Evolutionary conservation across 2,329 filamentous ascomycete genomes (phyloP).

Genomic region (Colletotrichum liriopes): DNA sequence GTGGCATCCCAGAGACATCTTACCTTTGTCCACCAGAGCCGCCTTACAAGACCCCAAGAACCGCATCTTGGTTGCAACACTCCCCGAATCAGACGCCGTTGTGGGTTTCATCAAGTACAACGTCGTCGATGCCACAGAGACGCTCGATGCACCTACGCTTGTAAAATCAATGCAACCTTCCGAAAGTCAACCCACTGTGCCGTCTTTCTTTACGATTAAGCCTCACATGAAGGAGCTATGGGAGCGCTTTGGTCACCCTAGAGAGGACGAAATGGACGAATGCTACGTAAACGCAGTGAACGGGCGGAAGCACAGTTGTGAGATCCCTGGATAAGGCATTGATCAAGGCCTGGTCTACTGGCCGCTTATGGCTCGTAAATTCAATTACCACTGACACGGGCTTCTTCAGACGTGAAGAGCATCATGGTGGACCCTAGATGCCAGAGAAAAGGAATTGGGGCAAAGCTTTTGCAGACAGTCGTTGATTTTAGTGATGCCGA

Average conservation of each 20-base stretch:
- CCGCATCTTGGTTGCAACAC: conserved; percentile 39
- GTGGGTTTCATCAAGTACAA: conserved; percentile 42
- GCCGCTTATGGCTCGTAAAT: too few species aligned
- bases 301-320: conserved; percentile 44
- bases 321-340: conserved; percentile 23
- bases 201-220: conserved; percentile 42
- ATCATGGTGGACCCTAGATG: conserved; percentile 46
- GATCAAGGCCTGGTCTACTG: not conserved
- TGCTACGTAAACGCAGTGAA: conserved; percentile 42
- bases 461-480: conserved; percentile 37
- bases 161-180: not conserved
- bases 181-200: not conserved
- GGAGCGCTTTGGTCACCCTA: conserved; percentile 43
- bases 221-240: conserved; percentile 45
- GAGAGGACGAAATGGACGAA: conserved; percentile 44
- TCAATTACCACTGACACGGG: conserved; percentile 1
- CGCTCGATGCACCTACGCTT: not conserved
- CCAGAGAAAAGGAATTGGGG: conserved; percentile 45
- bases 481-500: conserved; percentile 34
- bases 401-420: conserved; percentile 43
- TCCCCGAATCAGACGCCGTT: conserved; percentile 15
- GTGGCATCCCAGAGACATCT: conserved; percentile 36
- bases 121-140: conserved; percentile 26
- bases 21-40: conserved; percentile 21
- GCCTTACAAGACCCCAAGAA: conserved; percentile 24